Percentiles rank a stretch among this genome's conserved stretches.
These are phyloP conservation scores for Colletotrichum orbiculare DNA, from an alignment of 2,329 filamentous ascomycete genomes.

Conservation along the genomic window DNA sequence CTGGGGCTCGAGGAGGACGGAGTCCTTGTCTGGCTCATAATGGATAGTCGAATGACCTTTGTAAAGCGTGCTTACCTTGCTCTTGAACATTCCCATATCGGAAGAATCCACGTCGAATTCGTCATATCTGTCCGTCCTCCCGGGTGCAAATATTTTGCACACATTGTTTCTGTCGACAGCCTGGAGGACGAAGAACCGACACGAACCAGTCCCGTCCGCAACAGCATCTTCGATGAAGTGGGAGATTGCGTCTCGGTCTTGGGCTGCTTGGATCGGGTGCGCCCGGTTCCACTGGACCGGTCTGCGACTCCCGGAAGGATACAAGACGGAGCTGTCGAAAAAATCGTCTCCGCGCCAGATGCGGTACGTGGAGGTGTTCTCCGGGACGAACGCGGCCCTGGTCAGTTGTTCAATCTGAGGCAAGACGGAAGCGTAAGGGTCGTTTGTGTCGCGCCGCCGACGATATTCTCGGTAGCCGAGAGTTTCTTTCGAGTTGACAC, in stretches of 20 bases:
- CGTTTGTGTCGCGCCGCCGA: constrained; percentile 2
- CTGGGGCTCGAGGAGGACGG: constrained; percentile 8
- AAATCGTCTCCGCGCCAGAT: constrained; percentile 35
- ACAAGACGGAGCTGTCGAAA: constrained; percentile 15
- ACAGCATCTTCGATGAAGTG: constrained; percentile 21
- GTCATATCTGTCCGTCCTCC: neutral
- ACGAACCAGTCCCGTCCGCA: constrained; percentile 5
- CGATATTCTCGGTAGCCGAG: constrained; percentile 4
- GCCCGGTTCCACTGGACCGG: constrained; percentile 19
- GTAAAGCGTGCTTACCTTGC: constrained; percentile 15
- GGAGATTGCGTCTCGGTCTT: constrained; percentile 15
- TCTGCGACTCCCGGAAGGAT: neutral
- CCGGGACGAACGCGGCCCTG: neutral
- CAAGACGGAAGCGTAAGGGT: constrained; percentile 23
- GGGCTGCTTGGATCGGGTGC: neutral
- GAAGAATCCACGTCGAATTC: constrained; percentile 4
- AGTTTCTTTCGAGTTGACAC: neutral
- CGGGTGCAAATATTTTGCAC: neutral
- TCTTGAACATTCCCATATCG: constrained; percentile 13
- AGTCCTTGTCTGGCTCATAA: constrained; percentile 19
- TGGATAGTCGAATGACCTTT: neutral
- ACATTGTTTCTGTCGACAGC: constrained; percentile 14
- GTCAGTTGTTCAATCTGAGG: constrained; percentile 6
- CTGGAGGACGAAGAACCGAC: constrained; percentile 34
- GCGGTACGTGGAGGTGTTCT: constrained; percentile 6